phyloP scores from a whole-genome alignment of 768 basidiomycete species.

The Pholiota microspora region DNA sequence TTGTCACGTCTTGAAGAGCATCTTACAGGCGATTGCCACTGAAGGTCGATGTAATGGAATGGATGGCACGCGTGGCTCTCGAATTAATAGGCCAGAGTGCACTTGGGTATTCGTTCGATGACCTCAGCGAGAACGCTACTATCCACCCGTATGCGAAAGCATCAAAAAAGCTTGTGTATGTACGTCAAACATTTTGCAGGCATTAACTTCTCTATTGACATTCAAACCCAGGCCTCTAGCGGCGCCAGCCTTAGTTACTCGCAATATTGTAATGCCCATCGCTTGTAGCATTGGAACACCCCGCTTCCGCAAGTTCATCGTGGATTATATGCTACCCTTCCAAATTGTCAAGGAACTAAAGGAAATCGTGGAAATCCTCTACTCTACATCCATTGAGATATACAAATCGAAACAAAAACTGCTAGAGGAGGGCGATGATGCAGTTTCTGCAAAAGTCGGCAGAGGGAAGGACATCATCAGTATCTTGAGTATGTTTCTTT shows the following conservation, averaged over 20 bases:
- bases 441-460: constrained; percentile 29
- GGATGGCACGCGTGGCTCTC: constrained; percentile 43
- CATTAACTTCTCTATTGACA: not conserved
- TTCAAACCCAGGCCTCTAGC: not conserved
- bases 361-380: constrained; percentile 33
- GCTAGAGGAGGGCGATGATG: constrained; percentile 31
- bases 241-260: not conserved
- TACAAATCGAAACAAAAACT: constrained; percentile 35
- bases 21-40: not conserved
- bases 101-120: constrained; percentile 43
- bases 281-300: constrained; percentile 24
- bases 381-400: constrained; percentile 33
- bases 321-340: constrained; percentile 33
- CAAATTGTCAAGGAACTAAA: constrained; percentile 26
- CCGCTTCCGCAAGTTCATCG: constrained; percentile 27
- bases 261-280: constrained; percentile 15
- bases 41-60: constrained; percentile 34
- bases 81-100: constrained; percentile 52
- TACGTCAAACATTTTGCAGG: not conserved
- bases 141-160: constrained; percentile 30
- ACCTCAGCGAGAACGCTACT: constrained; percentile 29
- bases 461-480: constrained; percentile 47
- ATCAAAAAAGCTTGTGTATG: constrained; percentile 30
- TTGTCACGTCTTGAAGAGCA: not conserved
- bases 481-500: constrained; percentile 34